phyloP scores from a whole-genome alignment of 2,329 filamentous ascomycete species.

The Paramyrothecium sp. region DNA sequence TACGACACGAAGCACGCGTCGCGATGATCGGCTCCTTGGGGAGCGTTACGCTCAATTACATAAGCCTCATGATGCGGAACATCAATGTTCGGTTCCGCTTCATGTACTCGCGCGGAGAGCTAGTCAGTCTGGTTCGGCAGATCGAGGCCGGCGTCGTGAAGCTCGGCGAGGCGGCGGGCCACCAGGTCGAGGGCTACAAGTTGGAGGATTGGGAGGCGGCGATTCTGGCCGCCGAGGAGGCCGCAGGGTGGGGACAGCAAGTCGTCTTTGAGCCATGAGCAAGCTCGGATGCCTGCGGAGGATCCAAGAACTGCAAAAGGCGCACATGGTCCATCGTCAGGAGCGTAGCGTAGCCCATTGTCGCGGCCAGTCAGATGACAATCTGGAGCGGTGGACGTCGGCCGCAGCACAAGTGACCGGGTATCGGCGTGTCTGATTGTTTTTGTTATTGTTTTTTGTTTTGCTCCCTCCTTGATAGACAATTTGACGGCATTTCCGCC shows the following conservation, averaged over 20 bases:
- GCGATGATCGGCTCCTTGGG: neutral
- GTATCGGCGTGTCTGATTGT: neutral
- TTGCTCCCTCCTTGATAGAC: neutral
- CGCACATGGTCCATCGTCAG: neutral
- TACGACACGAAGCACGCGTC: neutral
- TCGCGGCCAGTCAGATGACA: neutral
- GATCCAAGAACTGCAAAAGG: neutral
- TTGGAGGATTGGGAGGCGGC: slow-evolving; percentile 1
- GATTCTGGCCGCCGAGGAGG: slow-evolving; percentile 2
- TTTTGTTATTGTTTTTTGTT: neutral
- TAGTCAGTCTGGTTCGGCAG: neutral
- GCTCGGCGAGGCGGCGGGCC: slow-evolving; percentile 1
- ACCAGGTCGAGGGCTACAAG: neutral
- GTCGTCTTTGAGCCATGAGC: slow-evolving; percentile 7
- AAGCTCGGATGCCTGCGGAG: neutral
- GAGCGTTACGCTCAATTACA: neutral
- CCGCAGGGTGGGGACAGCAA: slow-evolving; percentile 8
- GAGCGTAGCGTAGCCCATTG: neutral
- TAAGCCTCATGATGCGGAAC: neutral
- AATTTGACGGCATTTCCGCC: no score
- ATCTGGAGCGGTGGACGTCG: neutral
- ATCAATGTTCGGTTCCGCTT: neutral
- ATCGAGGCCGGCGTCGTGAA: neutral
- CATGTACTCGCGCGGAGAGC: neutral
- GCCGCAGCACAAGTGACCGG: neutral